Base-by-base conservation (phyloP, 139 green algal species). In the Gonium pectorale region DNA sequence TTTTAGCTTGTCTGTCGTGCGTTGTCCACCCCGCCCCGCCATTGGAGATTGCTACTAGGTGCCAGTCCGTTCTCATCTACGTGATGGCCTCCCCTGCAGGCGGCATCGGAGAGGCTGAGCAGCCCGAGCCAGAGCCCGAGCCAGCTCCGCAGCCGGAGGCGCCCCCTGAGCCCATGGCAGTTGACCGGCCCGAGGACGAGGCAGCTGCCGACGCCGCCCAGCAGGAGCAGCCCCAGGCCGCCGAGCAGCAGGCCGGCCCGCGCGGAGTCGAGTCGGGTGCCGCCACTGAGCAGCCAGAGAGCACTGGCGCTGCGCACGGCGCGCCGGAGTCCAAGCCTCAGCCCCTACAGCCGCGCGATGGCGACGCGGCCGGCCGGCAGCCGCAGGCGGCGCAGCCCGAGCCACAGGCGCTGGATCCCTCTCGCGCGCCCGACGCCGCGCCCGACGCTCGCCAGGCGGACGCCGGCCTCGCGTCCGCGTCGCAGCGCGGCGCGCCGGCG, bases 201-300 rank as follows among this genome's bases (percentile, higher is more conserved):
- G 63, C 89, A 9, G 64, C 37, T n/a, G 41, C 21, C 59, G 75
- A 77, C 31, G 73, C 86, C 8, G 60, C 37, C 33, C 79, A 84
- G 35, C 83, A 80, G n/a, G 72, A 81, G 52, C 41, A 38, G n/a
- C 79, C 38, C 3, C 62, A 72, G 31, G 78, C 60, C 0, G 81
- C 80, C n/a, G 88, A 81, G 24, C 54, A 92, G 43, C 86, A 93
- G 67, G 90, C 92, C 21, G 93, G 94, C 1, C 92, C 91, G 0
- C 38, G 79, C n/a, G 93, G 92, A n/a, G 43, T 91, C 41, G 70
- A 88, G 33, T 90, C 89, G 31, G 85, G 87, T 1, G 90, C 89
- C 17, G 86, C 86, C 40, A 74, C 72, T 4, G 64, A 86, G 54
- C 56, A 71, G 54, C 67, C 40, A 4, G 67, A 79, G 13, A 41